Percentiles rank a stretch among this genome's conserved stretches.
Conservation (phyloP, 352 stramenopile genomes). For the Phytophthora fragariae region DNA sequence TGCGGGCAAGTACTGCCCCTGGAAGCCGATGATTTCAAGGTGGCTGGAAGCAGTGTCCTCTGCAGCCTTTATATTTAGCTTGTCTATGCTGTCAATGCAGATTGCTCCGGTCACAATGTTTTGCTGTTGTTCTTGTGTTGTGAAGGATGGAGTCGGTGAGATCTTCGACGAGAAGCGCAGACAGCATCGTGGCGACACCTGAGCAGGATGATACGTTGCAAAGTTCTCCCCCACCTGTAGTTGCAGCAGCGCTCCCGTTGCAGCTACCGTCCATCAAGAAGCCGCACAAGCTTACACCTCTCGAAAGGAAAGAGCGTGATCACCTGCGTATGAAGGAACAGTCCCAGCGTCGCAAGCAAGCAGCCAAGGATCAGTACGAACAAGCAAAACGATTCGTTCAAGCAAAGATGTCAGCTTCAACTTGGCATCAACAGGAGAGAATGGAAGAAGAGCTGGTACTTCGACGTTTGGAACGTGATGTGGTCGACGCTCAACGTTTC, state of each 20-base stretch:
- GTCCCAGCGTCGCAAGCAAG: slow-evolving; percentile 45
- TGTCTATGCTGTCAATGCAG: slow-evolving; percentile 27
- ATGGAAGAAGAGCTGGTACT: slow-evolving; percentile 78
- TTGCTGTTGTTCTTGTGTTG: slow-evolving; percentile 2
- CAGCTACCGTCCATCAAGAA: slow-evolving; percentile 23
- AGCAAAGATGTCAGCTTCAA: slow-evolving; percentile 32
- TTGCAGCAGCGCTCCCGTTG: slow-evolving; percentile 22
- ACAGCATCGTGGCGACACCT: slow-evolving; percentile 24
- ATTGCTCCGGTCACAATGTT: neutral
- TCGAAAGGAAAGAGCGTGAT: slow-evolving; percentile 66
- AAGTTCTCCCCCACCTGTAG: slow-evolving; percentile 7
- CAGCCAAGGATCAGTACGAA: slow-evolving; percentile 43
- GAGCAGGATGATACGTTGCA: slow-evolving; percentile 18
- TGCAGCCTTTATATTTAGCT: slow-evolving; percentile 41
- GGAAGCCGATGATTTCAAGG: slow-evolving; percentile 1
- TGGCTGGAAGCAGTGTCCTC: neutral
- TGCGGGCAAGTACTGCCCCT: neutral
- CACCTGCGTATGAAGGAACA: slow-evolving; percentile 61
- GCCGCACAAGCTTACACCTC: slow-evolving; percentile 44
- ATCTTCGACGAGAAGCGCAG: slow-evolving; percentile 15
- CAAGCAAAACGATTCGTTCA: slow-evolving; percentile 39
- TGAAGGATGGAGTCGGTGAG: slow-evolving; percentile 1
- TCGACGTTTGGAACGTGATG: slow-evolving; percentile 65
- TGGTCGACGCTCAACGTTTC: slow-evolving; percentile 57
- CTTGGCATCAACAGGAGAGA: slow-evolving; percentile 57